Evolutionary conservation across 441 rosid species (phyloP), one percentile per base, ranked within the genome.

Genomic region (Adansonia madagascariensis): DNA sequence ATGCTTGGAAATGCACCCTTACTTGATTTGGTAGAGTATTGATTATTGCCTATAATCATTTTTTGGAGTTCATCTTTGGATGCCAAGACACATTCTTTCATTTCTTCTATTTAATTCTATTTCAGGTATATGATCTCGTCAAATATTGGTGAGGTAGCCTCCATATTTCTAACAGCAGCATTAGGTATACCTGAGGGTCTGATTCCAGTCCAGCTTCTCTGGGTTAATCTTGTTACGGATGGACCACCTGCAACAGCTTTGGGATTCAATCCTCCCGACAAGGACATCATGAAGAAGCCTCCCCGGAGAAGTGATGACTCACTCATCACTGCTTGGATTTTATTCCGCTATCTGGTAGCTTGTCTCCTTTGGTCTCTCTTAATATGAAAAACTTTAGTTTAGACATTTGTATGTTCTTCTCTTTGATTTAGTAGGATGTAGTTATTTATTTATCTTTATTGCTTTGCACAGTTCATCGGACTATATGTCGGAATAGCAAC

Each of bases 241-340:
- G 89, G 89, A 56, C 89, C 89, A 0, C 89, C 89, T 67, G 89
- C 88, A 35, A 85, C 89, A 50, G 89, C 89, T 64, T 76, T 87
- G 69, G 89, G 89, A 72, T 87, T 87, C 74, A 87, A 87, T 78
- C 89, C 89, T 78, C 85, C 89, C 0, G 89, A 87, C 74, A 81
- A 76, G 63, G 86, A 85, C 74, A 83, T 85, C 55, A 87, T 87
- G 89, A 80, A 80, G 79, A 87, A 87, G 77, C 83, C 85, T 39
- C 89, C 89, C 44, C 84, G 89, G 22, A 85, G 82, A 82, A 83
- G 89, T n/a, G 79, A 85, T 55, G 89, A 87, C 63, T 79, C 88
- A 0, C 85, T 87, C 44, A 83, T 87, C 41, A 81, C 82, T 77
- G 74, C 83, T 5, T 87, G 89, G 89, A 83, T 85, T 74, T 77